Percentiles rank a stretch among this genome's conserved stretches.
These are phyloP conservation scores for Tolypocladium ophioglossoides DNA, from an alignment of 2,329 filamentous ascomycete species.

Conservation along the genomic window DNA sequence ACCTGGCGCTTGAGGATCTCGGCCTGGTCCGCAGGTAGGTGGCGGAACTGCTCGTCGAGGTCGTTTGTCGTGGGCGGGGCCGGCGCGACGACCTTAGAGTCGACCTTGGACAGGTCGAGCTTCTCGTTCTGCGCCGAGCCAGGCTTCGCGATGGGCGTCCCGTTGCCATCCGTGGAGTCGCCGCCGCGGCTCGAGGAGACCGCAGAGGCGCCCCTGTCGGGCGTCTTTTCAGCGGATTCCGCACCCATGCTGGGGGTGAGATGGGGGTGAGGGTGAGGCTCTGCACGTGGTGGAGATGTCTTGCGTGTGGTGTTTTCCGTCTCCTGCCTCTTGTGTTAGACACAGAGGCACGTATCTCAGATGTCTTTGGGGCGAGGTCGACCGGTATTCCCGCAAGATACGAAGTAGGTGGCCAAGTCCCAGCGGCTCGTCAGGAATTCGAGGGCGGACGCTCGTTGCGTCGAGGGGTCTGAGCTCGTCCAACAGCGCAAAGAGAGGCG, in stretches of 20 bases:
- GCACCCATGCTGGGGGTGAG: not conserved
- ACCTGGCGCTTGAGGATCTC: slow-evolving; percentile 60
- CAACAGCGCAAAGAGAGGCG: not conserved
- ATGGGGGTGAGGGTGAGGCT: no score
- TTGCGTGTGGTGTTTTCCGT: not conserved
- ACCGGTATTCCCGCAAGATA: no score
- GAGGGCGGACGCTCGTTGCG: not conserved
- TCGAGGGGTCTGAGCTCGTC: not conserved
- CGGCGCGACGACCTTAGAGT: slow-evolving; percentile 9
- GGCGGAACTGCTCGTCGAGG: slow-evolving; percentile 42
- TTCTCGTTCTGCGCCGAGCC: not conserved
- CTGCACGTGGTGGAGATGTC: not conserved
- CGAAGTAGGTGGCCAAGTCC: not conserved
- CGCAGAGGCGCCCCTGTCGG: not conserved
- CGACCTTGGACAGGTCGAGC: slow-evolving; percentile 6
- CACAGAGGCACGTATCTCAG: not conserved
- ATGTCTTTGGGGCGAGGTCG: no score
- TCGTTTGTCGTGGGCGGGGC: slow-evolving; percentile 22
- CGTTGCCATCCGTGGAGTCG: slow-evolving; percentile 3
- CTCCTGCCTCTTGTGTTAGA: not conserved
- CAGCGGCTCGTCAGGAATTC: not conserved
- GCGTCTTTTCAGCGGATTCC: not conserved
- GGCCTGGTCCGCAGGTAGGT: slow-evolving; percentile 56
- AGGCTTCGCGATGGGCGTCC: slow-evolving; percentile 1
- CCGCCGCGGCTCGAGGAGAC: not conserved